Evolutionary conservation across 345 rosid genomes (phyloP), one percentile per base, ranked within the genome.

Genomic region (Firmiana major): DNA sequence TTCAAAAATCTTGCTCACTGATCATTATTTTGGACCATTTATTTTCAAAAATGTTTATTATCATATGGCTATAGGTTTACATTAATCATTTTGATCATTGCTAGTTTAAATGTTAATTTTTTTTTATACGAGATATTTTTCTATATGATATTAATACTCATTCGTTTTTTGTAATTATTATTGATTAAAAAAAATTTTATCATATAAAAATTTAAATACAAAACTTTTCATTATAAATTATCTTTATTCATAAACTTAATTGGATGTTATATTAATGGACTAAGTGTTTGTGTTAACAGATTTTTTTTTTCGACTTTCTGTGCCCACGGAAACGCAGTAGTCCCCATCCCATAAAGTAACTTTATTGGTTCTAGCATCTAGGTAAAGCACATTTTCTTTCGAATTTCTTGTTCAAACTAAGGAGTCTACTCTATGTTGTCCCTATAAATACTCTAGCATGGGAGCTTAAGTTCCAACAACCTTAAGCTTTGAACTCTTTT

Each of bases 371-470:
- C 34, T 71, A 68, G 92, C 84, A 91, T 91, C 91, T 75, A 77
- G 76, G 63, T 31, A 81, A 77, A 74, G 84, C 73, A 78, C 60
- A 40, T 73, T 69, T 36, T 40, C 77, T 85, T 84, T 83, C 74
- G 84, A 85, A 84, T 83, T 73, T 86, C 75, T 82, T 75, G 54
- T 79, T 75, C 77, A 75, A 83, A 77, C 77, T 59, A 77, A 66
- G 76, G 74, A 77, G 74, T 83, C 75, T 77, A 62, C 74, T 55
- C 59, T 73, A 59, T 36, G 62, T 58, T 78, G 78, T 87, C 87
- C 88, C 90, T 91, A 91, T 91, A 91, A 84, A 90, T 88, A 88
- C 86, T 74, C 63, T 36, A 71, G 66, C 82, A 83, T 31, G 77
- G 80, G 71, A 45, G 71, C 80, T 76, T 63, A 76, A 71, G 71